Evolutionary conservation across 1,139 yeast genomes (phyloP).

Genomic region (Sugiyamaella sp.): DNA sequence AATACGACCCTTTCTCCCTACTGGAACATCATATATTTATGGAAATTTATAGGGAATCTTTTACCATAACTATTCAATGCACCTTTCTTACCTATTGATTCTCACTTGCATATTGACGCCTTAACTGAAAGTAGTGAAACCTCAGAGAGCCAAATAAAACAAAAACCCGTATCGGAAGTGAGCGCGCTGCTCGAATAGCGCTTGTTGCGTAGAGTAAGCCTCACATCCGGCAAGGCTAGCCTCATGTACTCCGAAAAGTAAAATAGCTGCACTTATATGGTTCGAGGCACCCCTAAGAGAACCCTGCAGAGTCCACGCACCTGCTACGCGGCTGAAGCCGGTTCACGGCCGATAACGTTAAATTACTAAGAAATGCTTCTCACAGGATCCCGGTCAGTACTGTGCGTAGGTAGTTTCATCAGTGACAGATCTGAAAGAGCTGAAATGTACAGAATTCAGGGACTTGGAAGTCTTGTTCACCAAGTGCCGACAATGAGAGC

Average conservation of each 20-base stretch:
- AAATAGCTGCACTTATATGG: too few relatives aligned
- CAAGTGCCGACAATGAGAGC: not conserved
- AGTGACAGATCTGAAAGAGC: too few relatives aligned
- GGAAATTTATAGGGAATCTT: not conserved
- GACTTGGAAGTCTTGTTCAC: not conserved
- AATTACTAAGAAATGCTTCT: too few relatives aligned
- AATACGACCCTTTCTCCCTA: not conserved
- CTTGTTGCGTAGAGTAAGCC: not conserved
- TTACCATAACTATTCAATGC: not conserved
- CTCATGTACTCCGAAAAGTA: too few relatives aligned
- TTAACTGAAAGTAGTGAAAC: not conserved
- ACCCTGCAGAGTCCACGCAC: too few relatives aligned
- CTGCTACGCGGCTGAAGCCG: too few relatives aligned
- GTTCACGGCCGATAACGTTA: too few relatives aligned
- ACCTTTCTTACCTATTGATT: not conserved
- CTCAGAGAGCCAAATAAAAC: not conserved
- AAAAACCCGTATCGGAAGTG: not conserved
- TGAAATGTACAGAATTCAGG: conserved; percentile 6
- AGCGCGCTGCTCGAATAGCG: not conserved
- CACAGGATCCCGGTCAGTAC: too few relatives aligned
- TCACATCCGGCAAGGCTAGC: too few relatives aligned
- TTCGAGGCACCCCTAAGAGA: too few relatives aligned
- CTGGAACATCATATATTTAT: not conserved
- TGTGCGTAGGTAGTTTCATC: too few relatives aligned
- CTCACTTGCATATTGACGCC: not conserved